Percentiles rank a stretch among this genome's conserved stretches.
Evolutionary conservation across 306 rosid genomes (phyloP).

Genomic region (Comarum palustre): DNA sequence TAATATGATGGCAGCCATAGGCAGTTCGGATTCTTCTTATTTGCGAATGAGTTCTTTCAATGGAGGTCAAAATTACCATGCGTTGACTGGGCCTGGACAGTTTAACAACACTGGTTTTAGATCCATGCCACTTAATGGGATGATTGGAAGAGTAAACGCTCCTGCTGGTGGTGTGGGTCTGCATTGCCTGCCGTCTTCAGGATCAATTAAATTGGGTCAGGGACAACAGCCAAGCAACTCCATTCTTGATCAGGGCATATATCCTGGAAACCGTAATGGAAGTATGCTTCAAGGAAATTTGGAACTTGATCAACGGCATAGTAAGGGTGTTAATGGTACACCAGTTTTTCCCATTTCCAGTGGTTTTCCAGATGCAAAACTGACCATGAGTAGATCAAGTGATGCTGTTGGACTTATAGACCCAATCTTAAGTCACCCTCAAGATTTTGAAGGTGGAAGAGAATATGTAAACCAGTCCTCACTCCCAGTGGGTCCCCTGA

Average conservation of each 20-base stretch:
- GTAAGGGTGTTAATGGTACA: conserved; percentile 37
- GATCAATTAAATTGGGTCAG: conserved; percentile 59
- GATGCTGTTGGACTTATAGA: conserved; percentile 36
- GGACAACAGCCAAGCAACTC: conserved; percentile 43
- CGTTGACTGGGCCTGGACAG: conserved; percentile 55
- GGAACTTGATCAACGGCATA: conserved; percentile 56
- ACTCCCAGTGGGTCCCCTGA: conserved; percentile 41
- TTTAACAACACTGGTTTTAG: conserved; percentile 51
- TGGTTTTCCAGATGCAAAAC: conserved; percentile 45
- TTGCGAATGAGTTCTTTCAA: conserved; percentile 53
- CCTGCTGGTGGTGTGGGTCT: conserved; percentile 57
- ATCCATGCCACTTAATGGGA: conserved; percentile 63
- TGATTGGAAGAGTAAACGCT: conserved; percentile 69
- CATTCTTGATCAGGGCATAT: conserved; percentile 41
- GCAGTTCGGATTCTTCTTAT: conserved; percentile 72
- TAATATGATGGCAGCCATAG: conserved; percentile 77
- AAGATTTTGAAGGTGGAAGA: conserved; percentile 42
- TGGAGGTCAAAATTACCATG: conserved; percentile 53
- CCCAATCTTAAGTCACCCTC: conserved; percentile 39
- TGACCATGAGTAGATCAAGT: conserved; percentile 28
- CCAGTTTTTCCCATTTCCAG: conserved; percentile 47
- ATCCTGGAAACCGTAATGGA: conserved; percentile 48
- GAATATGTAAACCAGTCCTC: conserved; percentile 47
- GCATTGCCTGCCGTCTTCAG: conserved; percentile 62
- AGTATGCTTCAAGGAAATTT: conserved; percentile 47